phyloP scores from a whole-genome alignment of 1,284 basidiomycete species.

The Porodaedalea pini region DNA sequence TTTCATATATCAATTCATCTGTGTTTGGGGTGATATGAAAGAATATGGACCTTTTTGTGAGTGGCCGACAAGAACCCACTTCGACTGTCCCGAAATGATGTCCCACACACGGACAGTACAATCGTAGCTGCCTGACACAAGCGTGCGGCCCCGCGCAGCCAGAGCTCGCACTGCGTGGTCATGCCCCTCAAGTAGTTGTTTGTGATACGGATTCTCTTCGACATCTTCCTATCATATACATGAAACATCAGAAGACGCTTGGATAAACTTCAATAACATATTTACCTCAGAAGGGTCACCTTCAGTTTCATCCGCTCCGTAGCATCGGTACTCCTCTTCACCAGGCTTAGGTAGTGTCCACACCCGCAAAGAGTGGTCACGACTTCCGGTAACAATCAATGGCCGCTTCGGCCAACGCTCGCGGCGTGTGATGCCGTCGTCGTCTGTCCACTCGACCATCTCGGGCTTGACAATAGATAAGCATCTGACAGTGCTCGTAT shows the following conservation, averaged over 20 bases:
- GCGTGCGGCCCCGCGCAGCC: conserved; percentile 83
- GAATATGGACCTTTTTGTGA: conserved; percentile 76
- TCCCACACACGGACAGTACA: conserved; percentile 94
- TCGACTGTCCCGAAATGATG: conserved; percentile 81
- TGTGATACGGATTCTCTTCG: conserved; percentile 88
- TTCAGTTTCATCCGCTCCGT: conserved; percentile 63
- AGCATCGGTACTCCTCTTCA: conserved; percentile 74
- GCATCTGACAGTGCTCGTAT: conserved; percentile 90
- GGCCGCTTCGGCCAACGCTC: conserved; percentile 84
- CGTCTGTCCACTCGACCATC: conserved; percentile 65
- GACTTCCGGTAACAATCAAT: conserved; percentile 89
- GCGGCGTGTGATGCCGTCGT: conserved; percentile 51
- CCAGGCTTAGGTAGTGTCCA: conserved; percentile 83
- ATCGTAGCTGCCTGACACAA: conserved; percentile 95
- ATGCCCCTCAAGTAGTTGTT: conserved; percentile 81
- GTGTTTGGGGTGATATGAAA: not conserved
- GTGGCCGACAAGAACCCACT: conserved; percentile 80
- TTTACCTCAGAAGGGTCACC: conserved; percentile 66
- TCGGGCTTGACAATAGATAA: conserved; percentile 88
- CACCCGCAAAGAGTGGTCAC: conserved; percentile 86
- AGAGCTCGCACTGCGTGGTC: conserved; percentile 88
- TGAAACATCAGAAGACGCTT: conserved; percentile 13
- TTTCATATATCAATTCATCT: conserved; percentile 10
- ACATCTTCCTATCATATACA: conserved; percentile 52
- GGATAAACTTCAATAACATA: conserved; percentile 13